A percentile compares a stretch with the other conserved stretches of the same genome.
phyloP scores from a whole-genome alignment of 2,329 filamentous ascomycete species.

The Botrytis tulipae region DNA sequence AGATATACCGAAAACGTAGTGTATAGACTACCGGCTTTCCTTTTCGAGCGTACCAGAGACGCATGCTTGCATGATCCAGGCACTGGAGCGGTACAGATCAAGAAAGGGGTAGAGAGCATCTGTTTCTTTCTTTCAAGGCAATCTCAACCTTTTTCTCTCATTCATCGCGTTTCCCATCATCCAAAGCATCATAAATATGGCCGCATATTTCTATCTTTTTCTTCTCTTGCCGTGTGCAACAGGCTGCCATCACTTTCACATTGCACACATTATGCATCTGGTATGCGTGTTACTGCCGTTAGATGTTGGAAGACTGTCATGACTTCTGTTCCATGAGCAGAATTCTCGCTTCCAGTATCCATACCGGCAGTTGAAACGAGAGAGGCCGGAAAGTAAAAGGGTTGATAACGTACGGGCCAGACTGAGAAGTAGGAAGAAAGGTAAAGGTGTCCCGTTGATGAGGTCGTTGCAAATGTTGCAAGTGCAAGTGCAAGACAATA shows the following conservation, averaged over 20 bases:
- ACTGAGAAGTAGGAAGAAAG: neutral
- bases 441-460: no score
- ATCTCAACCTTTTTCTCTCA: neutral
- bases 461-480: neutral
- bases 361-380: neutral
- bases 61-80: no score
- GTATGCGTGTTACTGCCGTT: neutral
- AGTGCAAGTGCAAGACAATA: neutral
- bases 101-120: neutral
- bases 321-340: neutral
- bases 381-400: rapidly evolving
- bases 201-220: neutral
- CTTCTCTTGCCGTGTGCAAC: neutral
- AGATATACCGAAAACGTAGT: neutral
- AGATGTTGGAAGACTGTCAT: neutral
- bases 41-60: neutral
- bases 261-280: neutral
- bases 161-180: neutral
- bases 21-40: no score
- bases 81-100: neutral
- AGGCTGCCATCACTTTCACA: no score
- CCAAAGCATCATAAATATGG: neutral
- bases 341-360: neutral
- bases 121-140: neutral
- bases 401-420: neutral